Percentiles rank a stretch among this genome's conserved stretches.
These are phyloP conservation scores for Proliferodiscus dingleyae DNA, from an alignment of 2,329 filamentous ascomycete genomes.

Conservation along the genomic window DNA sequence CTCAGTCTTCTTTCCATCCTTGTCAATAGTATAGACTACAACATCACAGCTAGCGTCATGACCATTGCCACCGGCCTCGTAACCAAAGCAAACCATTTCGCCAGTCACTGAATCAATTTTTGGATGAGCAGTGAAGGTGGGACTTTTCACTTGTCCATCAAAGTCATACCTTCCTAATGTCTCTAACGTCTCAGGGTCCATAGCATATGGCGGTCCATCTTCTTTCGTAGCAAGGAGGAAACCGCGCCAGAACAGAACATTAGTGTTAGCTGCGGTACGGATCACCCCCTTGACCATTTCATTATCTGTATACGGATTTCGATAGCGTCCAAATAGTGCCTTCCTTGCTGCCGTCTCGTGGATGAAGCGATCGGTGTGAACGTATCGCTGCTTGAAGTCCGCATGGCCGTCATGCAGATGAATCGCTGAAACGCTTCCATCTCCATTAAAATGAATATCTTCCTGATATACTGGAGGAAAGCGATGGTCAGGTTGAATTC, in stretches of 20 bases:
- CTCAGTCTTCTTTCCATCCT: slow-evolving; percentile 39
- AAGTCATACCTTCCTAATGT: slow-evolving; percentile 48
- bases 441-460: slow-evolving; percentile 38
- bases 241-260: slow-evolving; percentile 54
- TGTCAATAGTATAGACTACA: slow-evolving; percentile 42
- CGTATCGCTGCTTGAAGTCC: slow-evolving; percentile 31
- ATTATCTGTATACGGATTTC: slow-evolving; percentile 53
- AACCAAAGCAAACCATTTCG: slow-evolving; percentile 49
- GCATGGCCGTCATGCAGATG: slow-evolving; percentile 29
- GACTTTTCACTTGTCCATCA: slow-evolving; percentile 41
- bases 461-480: slow-evolving; percentile 52
- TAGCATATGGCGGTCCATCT: slow-evolving; percentile 46
- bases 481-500: slow-evolving; percentile 40
- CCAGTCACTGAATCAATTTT: slow-evolving; percentile 48
- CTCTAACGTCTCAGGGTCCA: slow-evolving; percentile 43
- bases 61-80: slow-evolving; percentile 42
- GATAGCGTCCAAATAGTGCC: slow-evolving; percentile 48
- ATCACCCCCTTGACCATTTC: slow-evolving; percentile 51
- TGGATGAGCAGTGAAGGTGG: slow-evolving; percentile 48
- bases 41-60: slow-evolving; percentile 41
- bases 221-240: slow-evolving; percentile 51
- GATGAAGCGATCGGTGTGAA: slow-evolving; percentile 29
- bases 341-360: slow-evolving; percentile 23
- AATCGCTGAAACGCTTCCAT: slow-evolving; percentile 32
- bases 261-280: slow-evolving; percentile 54